phyloP scores from a whole-genome alignment of 164 flowering plant species.

The Berberis thunbergii region DNA sequence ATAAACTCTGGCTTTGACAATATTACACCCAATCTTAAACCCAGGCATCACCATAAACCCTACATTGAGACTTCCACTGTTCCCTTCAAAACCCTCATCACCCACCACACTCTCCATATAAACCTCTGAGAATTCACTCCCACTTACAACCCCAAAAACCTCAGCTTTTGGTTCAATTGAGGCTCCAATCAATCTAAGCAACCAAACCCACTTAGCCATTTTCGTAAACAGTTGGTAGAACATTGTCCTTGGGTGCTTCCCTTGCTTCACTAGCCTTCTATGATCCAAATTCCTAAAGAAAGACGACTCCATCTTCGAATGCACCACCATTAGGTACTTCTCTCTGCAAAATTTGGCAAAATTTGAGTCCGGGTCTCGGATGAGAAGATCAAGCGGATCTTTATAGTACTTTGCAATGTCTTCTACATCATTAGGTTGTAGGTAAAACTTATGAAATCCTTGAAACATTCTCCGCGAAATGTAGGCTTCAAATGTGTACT shows the following conservation, averaged over 20 bases:
- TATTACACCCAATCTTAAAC: slow-evolving; percentile 1
- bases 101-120: slow-evolving; percentile 1
- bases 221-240: not conserved
- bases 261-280: not conserved
- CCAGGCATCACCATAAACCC: slow-evolving; percentile 4
- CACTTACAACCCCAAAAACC: slow-evolving; percentile 3
- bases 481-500: slow-evolving; percentile 62
- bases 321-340: slow-evolving; percentile 44
- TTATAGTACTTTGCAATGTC: slow-evolving; percentile 15
- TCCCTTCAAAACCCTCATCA: not conserved
- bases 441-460: slow-evolving; percentile 4
- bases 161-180: not conserved
- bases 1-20: slow-evolving; percentile 1
- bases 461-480: slow-evolving; percentile 45
- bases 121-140: not conserved
- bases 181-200: not conserved
- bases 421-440: slow-evolving; percentile 12
- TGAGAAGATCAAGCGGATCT: slow-evolving; percentile 39
- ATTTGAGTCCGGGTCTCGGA: slow-evolving; percentile 31
- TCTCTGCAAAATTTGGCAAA: slow-evolving; percentile 42
- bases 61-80: not conserved
- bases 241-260: slow-evolving; percentile 1
- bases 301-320: slow-evolving; percentile 40
- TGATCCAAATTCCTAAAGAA: slow-evolving; percentile 26
- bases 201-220: slow-evolving; percentile 3